Conservation (phyloP, 305 asterid species). For the Plantago coronopus region DNA sequence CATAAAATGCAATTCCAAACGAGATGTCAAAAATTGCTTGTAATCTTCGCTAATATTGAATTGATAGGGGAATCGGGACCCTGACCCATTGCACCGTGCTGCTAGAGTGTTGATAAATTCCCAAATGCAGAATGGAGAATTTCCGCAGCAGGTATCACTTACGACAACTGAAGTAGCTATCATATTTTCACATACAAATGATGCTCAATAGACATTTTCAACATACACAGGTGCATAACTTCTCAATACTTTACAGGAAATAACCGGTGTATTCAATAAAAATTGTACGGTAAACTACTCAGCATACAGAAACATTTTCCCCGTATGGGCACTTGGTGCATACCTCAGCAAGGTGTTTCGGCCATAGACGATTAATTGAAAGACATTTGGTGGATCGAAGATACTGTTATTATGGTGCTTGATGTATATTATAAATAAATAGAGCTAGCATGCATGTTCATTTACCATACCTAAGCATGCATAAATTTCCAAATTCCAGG, state of each 20-base stretch:
- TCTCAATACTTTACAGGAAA: constrained; percentile 41
- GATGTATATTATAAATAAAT: no score
- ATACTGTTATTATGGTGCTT: no score
- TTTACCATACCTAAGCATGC: no score
- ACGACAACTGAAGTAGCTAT: no score
- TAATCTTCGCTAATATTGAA: constrained; percentile 4
- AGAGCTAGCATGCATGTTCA: no score
- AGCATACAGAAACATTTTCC: constrained; percentile 59
- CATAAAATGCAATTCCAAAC: no score
- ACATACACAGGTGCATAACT: no score
- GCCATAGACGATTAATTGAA: constrained; percentile 9
- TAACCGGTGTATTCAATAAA: constrained; percentile 59
- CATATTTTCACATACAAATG: no score
- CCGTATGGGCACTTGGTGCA: constrained; percentile 76
- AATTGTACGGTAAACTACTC: constrained; percentile 74
- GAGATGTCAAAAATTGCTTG: no score
- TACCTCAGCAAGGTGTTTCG: constrained; percentile 56
- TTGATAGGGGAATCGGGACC: constrained; percentile 45
- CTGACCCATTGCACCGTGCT: constrained; percentile 57
- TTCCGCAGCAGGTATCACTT: constrained; percentile 65
- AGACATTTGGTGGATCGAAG: no score
- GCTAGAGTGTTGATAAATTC: constrained; percentile 54
- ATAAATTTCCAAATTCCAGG: no score
- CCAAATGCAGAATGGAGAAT: constrained; percentile 73
- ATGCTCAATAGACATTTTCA: no score